Evolutionary conservation across 805 yeast species (phyloP).

Genomic region (Wickerhamiella hasegawae): DNA sequence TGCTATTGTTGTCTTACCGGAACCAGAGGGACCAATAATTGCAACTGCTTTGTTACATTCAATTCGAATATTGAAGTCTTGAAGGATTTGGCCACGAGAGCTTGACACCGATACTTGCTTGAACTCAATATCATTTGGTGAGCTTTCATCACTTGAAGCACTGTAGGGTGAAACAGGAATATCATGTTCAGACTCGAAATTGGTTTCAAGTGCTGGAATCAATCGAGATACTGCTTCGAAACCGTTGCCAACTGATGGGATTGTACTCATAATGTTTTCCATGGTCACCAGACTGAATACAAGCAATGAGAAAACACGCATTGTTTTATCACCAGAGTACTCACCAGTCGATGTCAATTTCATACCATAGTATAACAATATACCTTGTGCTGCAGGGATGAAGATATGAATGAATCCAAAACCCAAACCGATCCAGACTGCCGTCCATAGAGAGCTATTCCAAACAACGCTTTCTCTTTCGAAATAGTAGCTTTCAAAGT

Average conservation of each 20-base stretch:
- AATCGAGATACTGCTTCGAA: conserved; percentile 24
- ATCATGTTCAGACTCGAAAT: not conserved
- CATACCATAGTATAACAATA: conserved; percentile 69
- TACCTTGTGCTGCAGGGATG: conserved; percentile 46
- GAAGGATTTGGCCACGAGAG: conserved; percentile 22
- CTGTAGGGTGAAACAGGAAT: not conserved
- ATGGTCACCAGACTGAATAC: conserved; percentile 59
- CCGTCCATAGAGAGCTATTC: conserved; percentile 33
- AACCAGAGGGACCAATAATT: conserved; percentile 74
- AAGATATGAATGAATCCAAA: conserved; percentile 40
- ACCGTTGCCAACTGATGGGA: conserved; percentile 75
- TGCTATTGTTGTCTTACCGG: conserved; percentile 75
- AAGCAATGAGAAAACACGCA: conserved; percentile 57
- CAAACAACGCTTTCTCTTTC: conserved; percentile 21
- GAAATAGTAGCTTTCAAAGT: conserved; percentile 24
- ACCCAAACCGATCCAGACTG: conserved; percentile 51
- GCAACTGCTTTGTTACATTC: conserved; percentile 38
- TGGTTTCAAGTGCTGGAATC: not conserved
- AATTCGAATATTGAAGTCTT: conserved; percentile 29
- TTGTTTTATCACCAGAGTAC: conserved; percentile 39
- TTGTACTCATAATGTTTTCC: conserved; percentile 37
- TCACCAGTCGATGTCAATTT: conserved; percentile 41
- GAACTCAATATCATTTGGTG: conserved; percentile 4
- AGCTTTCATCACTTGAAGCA: not conserved
- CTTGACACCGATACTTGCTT: conserved; percentile 1